Evolutionary conservation across 2,329 filamentous ascomycete species (phyloP).

Genomic region (Chalaropsis thielavioides): DNA sequence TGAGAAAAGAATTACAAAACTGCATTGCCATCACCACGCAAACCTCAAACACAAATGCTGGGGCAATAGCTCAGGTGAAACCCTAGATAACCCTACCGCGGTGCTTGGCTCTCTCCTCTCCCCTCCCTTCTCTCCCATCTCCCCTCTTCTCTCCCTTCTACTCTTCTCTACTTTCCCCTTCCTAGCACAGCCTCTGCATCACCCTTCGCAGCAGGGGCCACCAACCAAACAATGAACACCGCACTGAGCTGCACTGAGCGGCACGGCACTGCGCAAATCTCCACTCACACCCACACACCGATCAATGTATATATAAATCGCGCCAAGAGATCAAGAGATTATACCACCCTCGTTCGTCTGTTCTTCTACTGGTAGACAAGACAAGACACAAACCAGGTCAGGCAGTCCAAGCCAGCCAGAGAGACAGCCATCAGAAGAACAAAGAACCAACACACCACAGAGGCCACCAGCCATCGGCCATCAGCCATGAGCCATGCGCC

Average conservation of each 20-base stretch:
- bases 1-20: not conserved
- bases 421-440: not conserved
- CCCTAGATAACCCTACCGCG: not conserved
- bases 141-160: not conserved
- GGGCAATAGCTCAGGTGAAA: too few species aligned
- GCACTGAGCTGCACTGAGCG: too few species aligned
- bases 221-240: not conserved
- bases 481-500: not conserved
- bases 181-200: not conserved
- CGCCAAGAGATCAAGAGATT: too few species aligned
- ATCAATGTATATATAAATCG: not conserved
- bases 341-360: too few species aligned
- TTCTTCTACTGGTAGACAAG: too few species aligned
- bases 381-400: too few species aligned
- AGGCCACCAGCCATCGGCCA: not conserved
- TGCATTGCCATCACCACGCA: not conserved
- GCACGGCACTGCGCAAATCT: not conserved
- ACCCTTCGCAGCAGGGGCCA: not conserved
- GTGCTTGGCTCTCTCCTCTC: not conserved
- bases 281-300: not conserved
- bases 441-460: not conserved
- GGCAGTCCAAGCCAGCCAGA: not conserved
- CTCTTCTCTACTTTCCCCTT: not conserved
- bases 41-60: not conserved
- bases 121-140: too few species aligned